Evolutionary conservation across 495 filamentous ascomycete genomes (phyloP), one percentile per base, ranked within the genome.

Genomic region (Penicillium malachiteum): DNA sequence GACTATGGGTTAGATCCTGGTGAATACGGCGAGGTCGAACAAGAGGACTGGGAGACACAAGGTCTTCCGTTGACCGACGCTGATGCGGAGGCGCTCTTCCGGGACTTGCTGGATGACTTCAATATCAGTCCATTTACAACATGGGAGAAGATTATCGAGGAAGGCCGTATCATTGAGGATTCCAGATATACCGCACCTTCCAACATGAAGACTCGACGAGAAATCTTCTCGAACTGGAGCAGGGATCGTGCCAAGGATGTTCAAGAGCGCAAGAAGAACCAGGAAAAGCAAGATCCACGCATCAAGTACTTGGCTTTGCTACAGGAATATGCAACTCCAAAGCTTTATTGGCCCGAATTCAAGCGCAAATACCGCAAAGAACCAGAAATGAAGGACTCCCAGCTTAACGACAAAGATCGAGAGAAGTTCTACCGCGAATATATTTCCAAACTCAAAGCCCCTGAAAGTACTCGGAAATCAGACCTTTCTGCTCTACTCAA

Each of bases 271-370:
- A 87, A 89, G 41, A 85, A 84, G 52, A 87, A 85, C 44, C 82
- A 90, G 58, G 88, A 89, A 65, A 93, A 91, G 74, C 82, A 84
- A 50, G 91, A 98, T 59, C 95, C 94, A 7, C 78, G 82, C 18
- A 90, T 96, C 54, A 84, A 88, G 26, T 98, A 92, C 68, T 71
- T 97, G 55, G 83, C 81, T 0, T 91, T 98, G 58, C 75, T 98
- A 17, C 84, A 92, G 53, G 84, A 87, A 56, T 77, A 87, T 52
- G 91, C 91, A 1, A 93, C 86, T 0, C 87, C 89, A 1, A 97
- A 96, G 72, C 75, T 97, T 10, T 98, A 95, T 71, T 98, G 94
- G 94, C 85, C 89, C 0, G 94, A 98, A 66, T 98, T 98, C 69
- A 90, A 90, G 58, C 81, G 93, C 32, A 97, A 96, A 64, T 94